Conservation (phyloP, 2,329 filamentous ascomycete genomes). For the Colletotrichum sp. region DNA sequence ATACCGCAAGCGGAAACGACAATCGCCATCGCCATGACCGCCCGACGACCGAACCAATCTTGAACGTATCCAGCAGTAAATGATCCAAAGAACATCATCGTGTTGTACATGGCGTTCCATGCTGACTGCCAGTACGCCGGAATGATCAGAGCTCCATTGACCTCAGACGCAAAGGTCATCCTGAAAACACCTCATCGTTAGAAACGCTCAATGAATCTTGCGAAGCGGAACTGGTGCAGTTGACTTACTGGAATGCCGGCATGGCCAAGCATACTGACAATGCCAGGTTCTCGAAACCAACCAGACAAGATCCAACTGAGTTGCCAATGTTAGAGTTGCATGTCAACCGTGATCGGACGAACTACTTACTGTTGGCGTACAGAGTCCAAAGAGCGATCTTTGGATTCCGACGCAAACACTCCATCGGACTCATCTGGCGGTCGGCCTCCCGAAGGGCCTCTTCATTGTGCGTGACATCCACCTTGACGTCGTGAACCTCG, state of each 20-base stretch:
- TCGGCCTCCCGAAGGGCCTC: constrained; percentile 12
- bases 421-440: constrained; percentile 3
- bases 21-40: constrained; percentile 15
- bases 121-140: constrained; percentile 27
- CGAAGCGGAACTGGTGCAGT: neutral
- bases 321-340: neutral
- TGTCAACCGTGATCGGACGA: neutral
- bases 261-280: constrained; percentile 24
- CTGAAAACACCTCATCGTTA: neutral
- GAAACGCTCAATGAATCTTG: neutral
- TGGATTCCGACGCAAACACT: constrained; percentile 14
- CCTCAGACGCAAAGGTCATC: constrained; percentile 23
- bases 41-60: constrained; percentile 24
- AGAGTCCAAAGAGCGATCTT: constrained; percentile 15
- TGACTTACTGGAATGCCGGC: constrained; percentile 24
- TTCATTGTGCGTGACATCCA: constrained; percentile 7
- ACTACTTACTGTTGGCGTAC: constrained; percentile 18
- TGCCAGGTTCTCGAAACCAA: constrained; percentile 24
- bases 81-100: constrained; percentile 25
- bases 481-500: neutral
- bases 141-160: constrained; percentile 25
- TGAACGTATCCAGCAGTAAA: constrained; percentile 21
- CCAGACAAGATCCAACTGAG: constrained; percentile 18
- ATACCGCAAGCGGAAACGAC: constrained; percentile 20
- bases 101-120: constrained; percentile 27